These are phyloP conservation scores for Ogataea angusta DNA, from an alignment of 805 yeast genomes.

Conservation along the genomic window DNA sequence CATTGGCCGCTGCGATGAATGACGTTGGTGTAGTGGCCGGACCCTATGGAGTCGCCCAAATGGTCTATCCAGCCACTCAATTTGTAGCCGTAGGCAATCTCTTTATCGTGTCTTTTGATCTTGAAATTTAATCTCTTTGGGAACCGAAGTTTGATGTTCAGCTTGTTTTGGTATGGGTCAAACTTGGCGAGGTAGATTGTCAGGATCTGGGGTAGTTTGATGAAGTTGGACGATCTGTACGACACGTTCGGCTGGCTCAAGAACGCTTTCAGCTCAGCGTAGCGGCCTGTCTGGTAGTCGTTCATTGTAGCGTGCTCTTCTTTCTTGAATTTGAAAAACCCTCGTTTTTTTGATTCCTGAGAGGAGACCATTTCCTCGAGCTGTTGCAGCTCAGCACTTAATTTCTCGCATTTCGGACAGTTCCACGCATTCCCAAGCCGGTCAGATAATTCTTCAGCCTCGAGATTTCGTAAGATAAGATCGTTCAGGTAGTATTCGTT, in stretches of 20 bases:
- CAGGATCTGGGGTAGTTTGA: conserved; percentile 34
- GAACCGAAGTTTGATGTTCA: conserved; percentile 24
- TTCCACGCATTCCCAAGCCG: conserved; percentile 78
- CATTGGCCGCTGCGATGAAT: conserved; percentile 58
- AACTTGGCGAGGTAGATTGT: conserved; percentile 33
- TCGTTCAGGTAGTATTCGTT: conserved; percentile 44
- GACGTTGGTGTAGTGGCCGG: conserved; percentile 75
- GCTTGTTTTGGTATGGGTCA: conserved; percentile 29
- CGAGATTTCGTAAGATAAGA: conserved; percentile 58
- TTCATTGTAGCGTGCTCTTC: conserved; percentile 15
- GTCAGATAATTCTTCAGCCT: conserved; percentile 58
- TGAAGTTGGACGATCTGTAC: conserved; percentile 28
- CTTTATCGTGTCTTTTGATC: conserved; percentile 37
- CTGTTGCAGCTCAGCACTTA: conserved; percentile 19
- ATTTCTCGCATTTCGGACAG: conserved; percentile 65
- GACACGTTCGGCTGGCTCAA: conserved; percentile 29
- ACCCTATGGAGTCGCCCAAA: conserved; percentile 55
- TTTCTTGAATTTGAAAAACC: conserved; percentile 26
- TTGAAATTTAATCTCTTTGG: conserved; percentile 33
- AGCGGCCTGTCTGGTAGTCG: conserved; percentile 20
- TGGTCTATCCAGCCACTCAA: conserved; percentile 68
- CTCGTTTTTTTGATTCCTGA: conserved; percentile 22
- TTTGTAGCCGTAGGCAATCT: conserved; percentile 40
- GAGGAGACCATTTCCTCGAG: conserved; percentile 12
- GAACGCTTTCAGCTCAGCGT: conserved; percentile 16